A percentile compares a stretch with the other conserved stretches of the same genome.
Evolutionary conservation across 768 basidiomycete species (phyloP).

Genomic region (Hydnum rufescens): DNA sequence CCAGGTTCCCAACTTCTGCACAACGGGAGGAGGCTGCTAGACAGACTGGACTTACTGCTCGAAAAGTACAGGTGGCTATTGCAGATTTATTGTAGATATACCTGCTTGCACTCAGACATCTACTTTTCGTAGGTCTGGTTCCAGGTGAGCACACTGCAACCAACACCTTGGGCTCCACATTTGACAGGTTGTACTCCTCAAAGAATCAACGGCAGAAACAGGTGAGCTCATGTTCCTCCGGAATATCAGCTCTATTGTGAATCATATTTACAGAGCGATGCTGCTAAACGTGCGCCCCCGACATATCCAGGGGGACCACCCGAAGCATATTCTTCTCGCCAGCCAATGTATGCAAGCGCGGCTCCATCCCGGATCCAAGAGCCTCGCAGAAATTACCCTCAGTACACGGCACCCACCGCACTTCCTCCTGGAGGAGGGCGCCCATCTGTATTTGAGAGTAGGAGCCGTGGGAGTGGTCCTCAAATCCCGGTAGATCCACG

Average conservation of each 20-base stretch:
- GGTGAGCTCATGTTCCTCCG: neutral
- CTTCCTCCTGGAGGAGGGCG: too few relatives aligned
- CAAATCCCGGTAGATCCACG: too few relatives aligned
- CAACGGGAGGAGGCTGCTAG: slow-evolving; percentile 77
- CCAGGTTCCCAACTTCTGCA: slow-evolving; percentile 73
- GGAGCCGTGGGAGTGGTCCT: too few relatives aligned
- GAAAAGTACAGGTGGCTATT: slow-evolving; percentile 61
- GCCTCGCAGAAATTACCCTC: too few relatives aligned
- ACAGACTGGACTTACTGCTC: slow-evolving; percentile 70
- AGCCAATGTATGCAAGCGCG: neutral
- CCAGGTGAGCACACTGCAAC: slow-evolving; percentile 33
- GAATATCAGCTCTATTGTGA: neutral
- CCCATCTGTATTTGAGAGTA: too few relatives aligned
- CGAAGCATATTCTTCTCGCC: neutral
- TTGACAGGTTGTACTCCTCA: slow-evolving; percentile 8
- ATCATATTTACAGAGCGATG: neutral
- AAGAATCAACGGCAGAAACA: slow-evolving; percentile 73
- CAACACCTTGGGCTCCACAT: slow-evolving; percentile 5
- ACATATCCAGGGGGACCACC: neutral
- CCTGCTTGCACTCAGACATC: neutral
- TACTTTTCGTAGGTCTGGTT: slow-evolving; percentile 53
- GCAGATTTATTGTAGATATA: neutral
- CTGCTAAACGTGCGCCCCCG: neutral
- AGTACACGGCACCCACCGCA: too few relatives aligned
- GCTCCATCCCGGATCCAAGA: too few relatives aligned